These are phyloP conservation scores for Plasmodium gallinaceum DNA, from an alignment of 169 alveolate genomes.

Conservation along the genomic window DNA sequence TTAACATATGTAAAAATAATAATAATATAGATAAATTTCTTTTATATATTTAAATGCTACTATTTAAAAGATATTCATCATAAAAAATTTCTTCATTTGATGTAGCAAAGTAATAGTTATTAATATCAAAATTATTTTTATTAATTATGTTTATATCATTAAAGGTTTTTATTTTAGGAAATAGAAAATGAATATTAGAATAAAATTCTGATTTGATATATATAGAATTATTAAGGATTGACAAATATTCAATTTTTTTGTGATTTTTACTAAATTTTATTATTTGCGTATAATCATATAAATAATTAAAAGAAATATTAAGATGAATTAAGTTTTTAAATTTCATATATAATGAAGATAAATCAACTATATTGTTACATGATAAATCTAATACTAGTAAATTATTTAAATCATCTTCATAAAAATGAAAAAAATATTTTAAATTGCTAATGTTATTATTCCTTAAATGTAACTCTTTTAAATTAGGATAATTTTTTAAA, in stretches of 20 bases:
- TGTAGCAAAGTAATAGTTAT: conserved; percentile 11
- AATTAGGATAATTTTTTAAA: background rate
- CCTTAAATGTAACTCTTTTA: conserved; percentile 47
- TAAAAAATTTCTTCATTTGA: background rate
- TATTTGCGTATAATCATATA: conserved; percentile 51
- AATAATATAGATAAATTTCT: background rate
- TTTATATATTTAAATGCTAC: background rate
- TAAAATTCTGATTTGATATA: conserved; percentile 20
- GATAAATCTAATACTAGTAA: conserved; percentile 51
- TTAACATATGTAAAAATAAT: background rate
- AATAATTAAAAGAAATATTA: conserved; percentile 41
- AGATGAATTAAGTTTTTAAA: conserved; percentile 32
- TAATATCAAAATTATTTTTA: conserved; percentile 78
- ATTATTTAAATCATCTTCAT: conserved; percentile 19
- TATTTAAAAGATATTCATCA: conserved; percentile 1
- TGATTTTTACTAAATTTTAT: conserved; percentile 33
- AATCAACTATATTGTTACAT: conserved; percentile 33
- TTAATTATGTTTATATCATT: conserved; percentile 77
- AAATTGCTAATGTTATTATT: conserved; percentile 61
- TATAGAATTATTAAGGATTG: conserved; percentile 28
- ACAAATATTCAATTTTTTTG: conserved; percentile 26
- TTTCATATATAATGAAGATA: conserved; percentile 40
- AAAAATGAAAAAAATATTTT: conserved; percentile 28
- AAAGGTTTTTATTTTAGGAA: conserved; percentile 77
- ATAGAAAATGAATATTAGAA: conserved; percentile 55